Evolutionary conservation across 768 basidiomycete species (phyloP).

Genomic region (Ramaria rubella): DNA sequence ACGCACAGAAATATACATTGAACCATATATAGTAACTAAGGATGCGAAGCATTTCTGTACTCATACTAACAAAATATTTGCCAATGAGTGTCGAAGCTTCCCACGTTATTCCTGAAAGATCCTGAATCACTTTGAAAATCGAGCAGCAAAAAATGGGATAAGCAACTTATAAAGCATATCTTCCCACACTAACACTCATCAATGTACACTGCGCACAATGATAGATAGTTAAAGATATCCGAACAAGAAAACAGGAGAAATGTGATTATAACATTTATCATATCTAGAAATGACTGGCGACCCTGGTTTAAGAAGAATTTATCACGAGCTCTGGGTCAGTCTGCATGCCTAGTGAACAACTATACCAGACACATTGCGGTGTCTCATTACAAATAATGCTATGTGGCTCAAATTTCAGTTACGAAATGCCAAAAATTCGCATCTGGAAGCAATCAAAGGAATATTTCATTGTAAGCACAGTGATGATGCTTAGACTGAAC

Average conservation of each 20-base stretch:
- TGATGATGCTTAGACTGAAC: background rate
- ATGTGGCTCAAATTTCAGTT: constrained; percentile 8
- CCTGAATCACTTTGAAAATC: constrained; percentile 18
- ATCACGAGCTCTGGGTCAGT: constrained; percentile 15
- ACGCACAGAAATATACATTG: too few relatives aligned
- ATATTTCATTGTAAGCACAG: constrained; percentile 6
- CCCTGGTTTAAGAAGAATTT: constrained; percentile 20
- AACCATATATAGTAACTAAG: too few relatives aligned
- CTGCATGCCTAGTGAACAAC: constrained; percentile 12
- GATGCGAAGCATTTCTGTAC: too few relatives aligned
- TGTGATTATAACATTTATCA: constrained; percentile 4
- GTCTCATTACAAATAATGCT: background rate
- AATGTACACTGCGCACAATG: constrained; percentile 15
- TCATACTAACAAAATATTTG: too few relatives aligned
- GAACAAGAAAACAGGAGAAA: background rate
- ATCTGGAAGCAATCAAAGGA: constrained; percentile 14
- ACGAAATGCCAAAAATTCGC: constrained; percentile 24
- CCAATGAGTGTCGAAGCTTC: too few relatives aligned
- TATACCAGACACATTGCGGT: background rate
- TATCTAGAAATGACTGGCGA: constrained; percentile 13
- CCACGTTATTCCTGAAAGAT: constrained; percentile 17
- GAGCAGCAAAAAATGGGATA: constrained; percentile 18
- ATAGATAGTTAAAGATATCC: background rate
- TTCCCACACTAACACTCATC: constrained; percentile 20
- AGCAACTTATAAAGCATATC: constrained; percentile 19